Conservation (phyloP, 352 stramenopile species). For the Globisporangium megalacanthum region DNA sequence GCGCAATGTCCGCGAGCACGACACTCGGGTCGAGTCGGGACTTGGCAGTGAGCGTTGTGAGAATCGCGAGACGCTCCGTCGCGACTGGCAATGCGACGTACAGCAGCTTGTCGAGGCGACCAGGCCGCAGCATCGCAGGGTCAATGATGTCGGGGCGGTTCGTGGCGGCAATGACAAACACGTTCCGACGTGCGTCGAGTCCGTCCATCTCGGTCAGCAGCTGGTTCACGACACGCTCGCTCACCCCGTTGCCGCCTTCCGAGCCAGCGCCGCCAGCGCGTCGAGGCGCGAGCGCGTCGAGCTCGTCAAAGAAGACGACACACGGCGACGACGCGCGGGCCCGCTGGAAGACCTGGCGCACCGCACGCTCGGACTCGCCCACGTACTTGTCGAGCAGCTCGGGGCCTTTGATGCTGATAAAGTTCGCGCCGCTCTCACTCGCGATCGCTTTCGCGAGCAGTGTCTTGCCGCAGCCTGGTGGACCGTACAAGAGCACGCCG, state of each 20-base stretch:
- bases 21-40: conserved; percentile 61
- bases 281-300: conserved; percentile 96
- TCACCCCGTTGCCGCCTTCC: conserved; percentile 88
- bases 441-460: conserved; percentile 98
- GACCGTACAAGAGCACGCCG: conserved; percentile 97
- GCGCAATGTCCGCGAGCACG: conserved; percentile 89
- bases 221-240: conserved; percentile 96
- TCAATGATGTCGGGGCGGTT: conserved; percentile 99
- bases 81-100: conserved; percentile 95
- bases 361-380: conserved; percentile 94
- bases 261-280: conserved; percentile 61
- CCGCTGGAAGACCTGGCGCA: conserved; percentile 96
- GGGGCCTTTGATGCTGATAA: conserved; percentile 98
- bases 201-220: conserved; percentile 99
- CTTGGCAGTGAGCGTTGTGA: conserved; percentile 86
- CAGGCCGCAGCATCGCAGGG: conserved; percentile 97
- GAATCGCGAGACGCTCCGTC: conserved; percentile 80
- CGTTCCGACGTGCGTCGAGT: conserved; percentile 92
- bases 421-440: conserved; percentile 98
- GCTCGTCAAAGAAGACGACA: conserved; percentile 99
- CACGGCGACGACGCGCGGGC: conserved; percentile 97
- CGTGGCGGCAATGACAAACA: conserved; percentile 96
- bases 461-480: conserved; percentile 98
- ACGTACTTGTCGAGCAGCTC: conserved; percentile 99
- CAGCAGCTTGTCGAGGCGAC: conserved; percentile 97